These are phyloP conservation scores for Anthoceros angustus DNA, from an alignment of 225 moss, liverwort and hornwort genomes.

Conservation along the genomic window DNA sequence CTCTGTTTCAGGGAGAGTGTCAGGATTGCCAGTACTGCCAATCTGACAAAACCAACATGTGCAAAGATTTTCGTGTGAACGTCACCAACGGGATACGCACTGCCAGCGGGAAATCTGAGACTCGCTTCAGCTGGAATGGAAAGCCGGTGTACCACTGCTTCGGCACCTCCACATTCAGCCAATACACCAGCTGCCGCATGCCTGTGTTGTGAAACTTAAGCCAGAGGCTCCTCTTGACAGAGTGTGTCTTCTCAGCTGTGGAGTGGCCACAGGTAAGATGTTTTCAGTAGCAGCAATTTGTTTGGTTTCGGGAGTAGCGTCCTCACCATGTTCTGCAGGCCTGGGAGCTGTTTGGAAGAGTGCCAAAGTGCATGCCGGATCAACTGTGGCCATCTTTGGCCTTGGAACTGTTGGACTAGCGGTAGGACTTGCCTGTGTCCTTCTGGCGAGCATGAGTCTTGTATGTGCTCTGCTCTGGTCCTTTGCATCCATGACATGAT, in stretches of 20 bases:
- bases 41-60: constrained; percentile 64
- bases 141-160: constrained; percentile 46
- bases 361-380: constrained; percentile 57
- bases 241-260: constrained; percentile 72
- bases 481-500: background rate
- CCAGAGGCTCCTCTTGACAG: constrained; percentile 49
- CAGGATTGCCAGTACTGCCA: constrained; percentile 53
- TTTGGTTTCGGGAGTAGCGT: background rate
- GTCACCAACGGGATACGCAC: constrained; percentile 42
- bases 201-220: constrained; percentile 70
- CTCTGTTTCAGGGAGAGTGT: constrained; percentile 80
- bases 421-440: constrained; percentile 24
- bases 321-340: constrained; percentile 23
- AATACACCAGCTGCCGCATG: constrained; percentile 72
- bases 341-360: constrained; percentile 70
- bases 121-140: constrained; percentile 66
- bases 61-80: constrained; percentile 38
- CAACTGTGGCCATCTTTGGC: constrained; percentile 69
- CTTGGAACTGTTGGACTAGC: constrained; percentile 67
- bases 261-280: constrained; percentile 50
- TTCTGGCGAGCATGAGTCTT: no score
- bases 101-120: constrained; percentile 32
- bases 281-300: background rate
- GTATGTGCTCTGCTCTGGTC: background rate
- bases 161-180: constrained; percentile 69